phyloP scores from a whole-genome alignment of 2,329 filamentous ascomycete species.

The Calonectria henricotiae region DNA sequence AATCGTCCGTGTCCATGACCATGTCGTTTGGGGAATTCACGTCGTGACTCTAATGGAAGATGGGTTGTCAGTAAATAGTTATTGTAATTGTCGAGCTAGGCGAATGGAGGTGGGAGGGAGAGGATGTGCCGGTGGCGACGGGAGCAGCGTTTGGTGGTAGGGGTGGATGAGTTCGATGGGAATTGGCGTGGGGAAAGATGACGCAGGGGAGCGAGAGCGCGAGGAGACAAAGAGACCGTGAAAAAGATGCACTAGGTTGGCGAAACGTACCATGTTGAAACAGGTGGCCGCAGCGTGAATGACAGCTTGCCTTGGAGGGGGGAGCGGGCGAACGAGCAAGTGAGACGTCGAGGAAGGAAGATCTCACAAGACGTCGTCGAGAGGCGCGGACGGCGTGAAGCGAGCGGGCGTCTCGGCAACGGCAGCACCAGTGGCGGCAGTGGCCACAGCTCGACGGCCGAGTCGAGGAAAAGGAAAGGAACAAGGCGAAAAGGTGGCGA shows the following conservation, averaged over 20 bases:
- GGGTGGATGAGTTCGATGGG: slow-evolving; percentile 35
- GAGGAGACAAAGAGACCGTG: slow-evolving; percentile 11
- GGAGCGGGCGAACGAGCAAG: slow-evolving; percentile 18
- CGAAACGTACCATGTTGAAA: slow-evolving; percentile 49
- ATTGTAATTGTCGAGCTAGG: slow-evolving; percentile 43
- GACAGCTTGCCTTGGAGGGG: slow-evolving; percentile 23
- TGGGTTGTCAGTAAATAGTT: slow-evolving; percentile 50
- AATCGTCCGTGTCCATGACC: slow-evolving; percentile 72
- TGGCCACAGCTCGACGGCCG: slow-evolving; percentile 34
- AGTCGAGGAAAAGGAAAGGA: slow-evolving; percentile 29
- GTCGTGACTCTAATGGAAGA: slow-evolving; percentile 65
- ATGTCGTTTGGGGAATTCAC: slow-evolving; percentile 72
- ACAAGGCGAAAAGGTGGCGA: slow-evolving; percentile 19
- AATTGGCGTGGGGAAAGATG: slow-evolving; percentile 40
- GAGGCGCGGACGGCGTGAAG: slow-evolving; percentile 17
- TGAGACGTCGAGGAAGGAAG: slow-evolving; percentile 17
- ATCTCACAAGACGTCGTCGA: slow-evolving; percentile 37
- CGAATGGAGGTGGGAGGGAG: slow-evolving; percentile 42
- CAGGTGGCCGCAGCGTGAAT: slow-evolving; percentile 39
- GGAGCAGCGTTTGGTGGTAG: slow-evolving; percentile 28
- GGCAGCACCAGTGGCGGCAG: slow-evolving; percentile 31
- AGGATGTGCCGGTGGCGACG: slow-evolving; percentile 37
- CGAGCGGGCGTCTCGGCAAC: slow-evolving; percentile 37
- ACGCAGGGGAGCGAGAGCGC: slow-evolving; percentile 38
- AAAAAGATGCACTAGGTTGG: slow-evolving; percentile 20